These are phyloP conservation scores for Solanum bukasovii DNA, from an alignment of 257 asterid species.

Conservation along the genomic window DNA sequence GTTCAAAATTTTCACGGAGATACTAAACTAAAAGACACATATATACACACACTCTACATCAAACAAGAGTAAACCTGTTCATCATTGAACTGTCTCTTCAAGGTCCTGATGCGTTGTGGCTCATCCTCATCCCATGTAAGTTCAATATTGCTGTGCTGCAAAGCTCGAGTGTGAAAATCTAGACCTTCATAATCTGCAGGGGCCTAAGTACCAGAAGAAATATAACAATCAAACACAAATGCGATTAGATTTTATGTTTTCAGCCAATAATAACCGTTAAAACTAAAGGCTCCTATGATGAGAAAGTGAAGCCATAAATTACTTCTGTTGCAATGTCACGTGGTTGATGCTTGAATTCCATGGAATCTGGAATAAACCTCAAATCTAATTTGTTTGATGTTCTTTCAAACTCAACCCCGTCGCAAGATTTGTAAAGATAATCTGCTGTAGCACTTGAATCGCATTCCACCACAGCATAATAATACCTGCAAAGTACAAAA, in stretches of 20 bases:
- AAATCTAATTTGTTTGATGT: conserved; percentile 81
- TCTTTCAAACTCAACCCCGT: conserved; percentile 90
- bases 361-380: conserved; percentile 86
- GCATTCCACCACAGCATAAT: conserved; percentile 81
- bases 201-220: conserved; percentile 25
- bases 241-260: neutral
- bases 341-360: conserved; percentile 76
- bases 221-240: neutral
- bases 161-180: conserved; percentile 78
- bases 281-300: neutral
- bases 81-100: conserved; percentile 55
- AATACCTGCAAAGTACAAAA: conserved; percentile 45
- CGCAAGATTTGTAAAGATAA: conserved; percentile 71
- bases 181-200: conserved; percentile 77
- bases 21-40: neutral
- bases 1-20: neutral
- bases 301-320: conserved; percentile 5
- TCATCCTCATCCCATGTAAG: conserved; percentile 98
- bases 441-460: conserved; percentile 94
- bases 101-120: conserved; percentile 59
- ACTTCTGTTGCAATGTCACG: conserved; percentile 92
- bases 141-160: conserved; percentile 76
- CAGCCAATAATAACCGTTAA: neutral
- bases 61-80: conserved; percentile 49
- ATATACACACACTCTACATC: neutral